Evolutionary conservation across 768 basidiomycete genomes (phyloP), one percentile per base, ranked within the genome.

Genomic region (Lactarius vividus): DNA sequence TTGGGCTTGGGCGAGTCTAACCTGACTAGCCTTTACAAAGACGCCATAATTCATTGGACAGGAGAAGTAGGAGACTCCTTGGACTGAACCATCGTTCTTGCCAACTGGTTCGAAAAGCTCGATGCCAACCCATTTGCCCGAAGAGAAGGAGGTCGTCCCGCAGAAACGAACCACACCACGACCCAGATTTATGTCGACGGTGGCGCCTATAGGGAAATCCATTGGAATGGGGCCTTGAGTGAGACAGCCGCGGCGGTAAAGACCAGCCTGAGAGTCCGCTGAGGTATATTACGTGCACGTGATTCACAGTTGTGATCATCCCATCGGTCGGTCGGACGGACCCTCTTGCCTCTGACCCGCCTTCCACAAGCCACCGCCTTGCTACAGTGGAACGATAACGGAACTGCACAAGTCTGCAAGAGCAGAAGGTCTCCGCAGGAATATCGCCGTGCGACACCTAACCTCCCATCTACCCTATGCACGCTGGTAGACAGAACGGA

Each of bases 81-180:
- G 81, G 9, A 99, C 90, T 1, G 86, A 84, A 1, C 97, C 97
- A 71, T 98, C 92, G 79, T 99, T 99, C 87, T 98, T 99, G 44
- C 97, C 97, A 54, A 85, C 88, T 9, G 85, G 77, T 71, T 89
- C 88, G 63, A 83, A 84, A 55, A 99, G 83, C 73, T 96, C 95
- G 61, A 98, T 86, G 11, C 97, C 97, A 58, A 97, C 83, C 96
- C 96, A 99, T 82, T 91, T 94, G 0, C 97, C 97, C 1, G 86
- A 76, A 26, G 92, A 84, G 75, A 98, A 98, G 2, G 83, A 81
- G 0, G 96, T 96, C 37, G 85, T 68, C 0, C 96, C 97, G 59
- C 82, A 84, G 81, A 94, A 99, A 28, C 95, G 84, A 55, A 98
- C 89, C 55, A 88, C 80, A 2, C 97, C 97, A 42, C 86, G 83